Evolutionary conservation across 2,329 filamentous ascomycete genomes (phyloP).

Genomic region (Apiospora kogelbergensis): DNA sequence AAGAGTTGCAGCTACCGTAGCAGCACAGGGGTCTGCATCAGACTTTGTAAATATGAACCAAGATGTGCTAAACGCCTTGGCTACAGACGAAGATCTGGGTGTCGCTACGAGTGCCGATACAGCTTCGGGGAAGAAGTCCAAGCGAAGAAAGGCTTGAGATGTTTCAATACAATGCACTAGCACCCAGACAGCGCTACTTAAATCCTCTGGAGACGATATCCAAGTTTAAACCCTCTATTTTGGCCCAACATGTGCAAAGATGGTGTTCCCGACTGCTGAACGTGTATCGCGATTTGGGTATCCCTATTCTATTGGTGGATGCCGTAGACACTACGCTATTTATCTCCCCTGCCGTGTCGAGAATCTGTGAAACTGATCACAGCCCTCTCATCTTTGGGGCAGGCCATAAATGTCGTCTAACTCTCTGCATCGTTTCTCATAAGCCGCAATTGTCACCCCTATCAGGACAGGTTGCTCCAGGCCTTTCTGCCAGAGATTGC

Average conservation of each 20-base stretch:
- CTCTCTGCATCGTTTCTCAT: background rate
- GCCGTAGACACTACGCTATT: background rate
- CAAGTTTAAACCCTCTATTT: background rate
- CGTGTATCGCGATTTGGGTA: background rate
- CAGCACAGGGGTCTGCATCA: background rate
- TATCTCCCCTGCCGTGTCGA: background rate
- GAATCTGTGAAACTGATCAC: background rate
- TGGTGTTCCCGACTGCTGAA: background rate
- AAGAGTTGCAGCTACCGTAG: slow-evolving; percentile 40
- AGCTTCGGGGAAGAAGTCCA: slow-evolving; percentile 28
- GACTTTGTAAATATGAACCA: slow-evolving; percentile 40
- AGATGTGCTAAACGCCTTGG: slow-evolving; percentile 48
- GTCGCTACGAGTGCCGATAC: slow-evolving; percentile 21
- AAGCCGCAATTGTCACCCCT: background rate
- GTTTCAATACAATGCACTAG: background rate
- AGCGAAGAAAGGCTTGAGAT: slow-evolving; percentile 32
- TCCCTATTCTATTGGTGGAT: background rate
- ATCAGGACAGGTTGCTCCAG: slow-evolving; percentile 42
- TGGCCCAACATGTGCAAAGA: background rate
- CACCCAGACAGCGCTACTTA: background rate
- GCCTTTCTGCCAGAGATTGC: slow-evolving; percentile 49
- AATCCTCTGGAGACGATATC: background rate
- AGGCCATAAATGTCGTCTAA: background rate
- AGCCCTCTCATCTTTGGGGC: background rate
- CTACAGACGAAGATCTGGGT: slow-evolving; percentile 25